Evolutionary conservation across 1,284 basidiomycete genomes (phyloP), one percentile per base, ranked within the genome.

Genomic region (Trichosporon sp.): DNA sequence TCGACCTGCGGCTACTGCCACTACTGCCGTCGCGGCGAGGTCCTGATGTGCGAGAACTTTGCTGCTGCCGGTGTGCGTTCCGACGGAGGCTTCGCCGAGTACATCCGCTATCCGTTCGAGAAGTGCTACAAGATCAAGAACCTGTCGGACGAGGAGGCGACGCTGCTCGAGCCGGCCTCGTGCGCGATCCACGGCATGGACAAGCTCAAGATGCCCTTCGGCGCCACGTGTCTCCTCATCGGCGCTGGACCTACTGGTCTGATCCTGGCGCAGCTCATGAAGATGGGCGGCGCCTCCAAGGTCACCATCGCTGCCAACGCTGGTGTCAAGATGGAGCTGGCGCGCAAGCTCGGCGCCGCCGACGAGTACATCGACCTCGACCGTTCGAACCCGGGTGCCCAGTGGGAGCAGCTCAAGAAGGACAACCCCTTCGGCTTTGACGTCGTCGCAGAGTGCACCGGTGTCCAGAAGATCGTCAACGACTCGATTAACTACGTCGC

Each of bases 171-270:
- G 77, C 91, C 91, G 19, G 89, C 91, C 4, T 87, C 91, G 14
- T 94, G 91, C 75, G 91, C 91, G 16, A 85, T 94, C 61, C 92
- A 94, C 79, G 91, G 91, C 13, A 84, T 92, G 65, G 92, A 93
- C 82, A 91, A 90, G 75, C 84, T 94, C 60, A 84, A 84, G 65
- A 86, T 89, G 29, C 84, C 87, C 16, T 88, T 91, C 66, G 91
- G 91, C 36, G 82, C 87, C 54, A 89, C 91, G 63, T 89, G 87
- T 14, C 84, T 93, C 56, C 82, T 93, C 62, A 84, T 93, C 67
- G 81, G 81, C 68, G 76, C 79, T 34, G 79, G 79, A 32, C 91
- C 91, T 1, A 89, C 85, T 59, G 91, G 91, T 49, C 85, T 94
- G 54, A 90, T 93, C 69, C 85, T 94, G 54, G 88, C 91, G 1